These are phyloP conservation scores for Termitomyces sp. DNA, from an alignment of 768 basidiomycete genomes.

Conservation along the genomic window DNA sequence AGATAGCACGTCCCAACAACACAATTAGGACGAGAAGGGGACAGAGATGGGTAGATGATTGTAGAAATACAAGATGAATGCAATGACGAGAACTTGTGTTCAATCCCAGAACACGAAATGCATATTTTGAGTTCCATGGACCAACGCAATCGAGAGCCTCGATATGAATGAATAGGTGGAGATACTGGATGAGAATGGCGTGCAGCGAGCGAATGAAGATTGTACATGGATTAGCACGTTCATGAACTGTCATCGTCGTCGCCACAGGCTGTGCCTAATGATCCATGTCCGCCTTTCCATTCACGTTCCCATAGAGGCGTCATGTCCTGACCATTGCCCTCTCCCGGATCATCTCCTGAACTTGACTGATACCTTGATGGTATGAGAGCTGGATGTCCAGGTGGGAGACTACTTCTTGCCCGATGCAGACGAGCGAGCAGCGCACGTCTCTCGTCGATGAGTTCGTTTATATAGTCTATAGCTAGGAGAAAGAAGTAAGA, in stretches of 20 bases:
- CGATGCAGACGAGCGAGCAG: constrained; percentile 55
- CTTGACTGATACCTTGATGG: constrained; percentile 19
- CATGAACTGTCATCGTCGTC: constrained; percentile 32
- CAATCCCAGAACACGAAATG: neutral
- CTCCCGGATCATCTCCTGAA: constrained; percentile 15
- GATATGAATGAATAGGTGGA: neutral
- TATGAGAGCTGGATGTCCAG: constrained; percentile 51
- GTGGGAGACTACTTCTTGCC: constrained; percentile 52
- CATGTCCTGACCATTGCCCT: constrained; percentile 2
- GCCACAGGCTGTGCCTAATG: constrained; percentile 37
- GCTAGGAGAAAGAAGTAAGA: constrained; percentile 37
- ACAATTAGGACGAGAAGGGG: neutral
- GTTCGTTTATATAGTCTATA: constrained; percentile 74
- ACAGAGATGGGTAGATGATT: neutral
- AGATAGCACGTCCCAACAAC: constrained; percentile 4
- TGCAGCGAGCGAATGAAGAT: neutral
- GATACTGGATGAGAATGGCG: neutral
- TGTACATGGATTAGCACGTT: neutral
- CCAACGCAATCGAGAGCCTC: neutral
- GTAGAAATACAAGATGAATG: constrained; percentile 9
- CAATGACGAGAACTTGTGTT: neutral
- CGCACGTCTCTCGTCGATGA: constrained; percentile 53
- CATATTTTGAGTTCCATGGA: neutral
- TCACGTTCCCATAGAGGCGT: constrained; percentile 71
- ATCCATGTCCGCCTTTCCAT: constrained; percentile 73